Evolutionary conservation across 2,329 filamentous ascomycete species (phyloP).

Genomic region (Zymoseptoria passerinii): DNA sequence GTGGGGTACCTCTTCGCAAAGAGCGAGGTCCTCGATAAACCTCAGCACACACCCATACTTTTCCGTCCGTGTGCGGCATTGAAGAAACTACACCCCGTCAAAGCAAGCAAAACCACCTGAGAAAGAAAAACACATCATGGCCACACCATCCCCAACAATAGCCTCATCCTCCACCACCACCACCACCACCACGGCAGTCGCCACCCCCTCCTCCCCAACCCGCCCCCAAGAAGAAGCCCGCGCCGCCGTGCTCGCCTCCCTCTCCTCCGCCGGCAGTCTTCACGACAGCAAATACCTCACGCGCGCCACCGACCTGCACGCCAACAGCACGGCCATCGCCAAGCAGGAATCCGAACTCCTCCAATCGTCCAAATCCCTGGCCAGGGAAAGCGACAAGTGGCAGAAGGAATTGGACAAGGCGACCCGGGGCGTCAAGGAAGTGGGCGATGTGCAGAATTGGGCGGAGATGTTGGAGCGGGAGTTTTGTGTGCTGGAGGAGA

Average conservation of each 20-base stretch:
- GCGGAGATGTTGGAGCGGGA: slow-evolving; percentile 62
- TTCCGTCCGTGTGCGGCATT: background rate
- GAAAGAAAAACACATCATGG: background rate
- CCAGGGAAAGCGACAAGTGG: slow-evolving; percentile 57
- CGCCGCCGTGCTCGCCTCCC: slow-evolving; percentile 43
- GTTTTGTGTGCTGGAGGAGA: slow-evolving; percentile 32
- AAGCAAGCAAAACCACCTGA: background rate
- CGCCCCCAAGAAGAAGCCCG: slow-evolving; percentile 41
- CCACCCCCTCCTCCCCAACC: slow-evolving; percentile 9
- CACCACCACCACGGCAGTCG: slow-evolving; percentile 14
- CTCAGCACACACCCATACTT: background rate
- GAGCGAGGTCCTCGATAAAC: background rate
- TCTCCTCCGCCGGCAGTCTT: slow-evolving; percentile 54
- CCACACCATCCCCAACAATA: background rate
- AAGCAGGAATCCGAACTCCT: slow-evolving; percentile 48
- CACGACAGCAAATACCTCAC: slow-evolving; percentile 60
- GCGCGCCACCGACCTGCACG: slow-evolving; percentile 61
- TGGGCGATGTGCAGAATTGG: slow-evolving; percentile 80
- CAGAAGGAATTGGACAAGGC: slow-evolving; percentile 55
- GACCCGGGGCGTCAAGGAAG: slow-evolving; percentile 61
- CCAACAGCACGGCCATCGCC: slow-evolving; percentile 56
- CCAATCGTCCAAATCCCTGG: slow-evolving; percentile 48
- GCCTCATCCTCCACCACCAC: slow-evolving; percentile 14
- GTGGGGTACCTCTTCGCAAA: background rate
- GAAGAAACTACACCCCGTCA: background rate